A percentile compares a stretch with the other conserved stretches of the same genome.
Conservation (phyloP, 208 protist species). For the Leishmania tropica region DNA sequence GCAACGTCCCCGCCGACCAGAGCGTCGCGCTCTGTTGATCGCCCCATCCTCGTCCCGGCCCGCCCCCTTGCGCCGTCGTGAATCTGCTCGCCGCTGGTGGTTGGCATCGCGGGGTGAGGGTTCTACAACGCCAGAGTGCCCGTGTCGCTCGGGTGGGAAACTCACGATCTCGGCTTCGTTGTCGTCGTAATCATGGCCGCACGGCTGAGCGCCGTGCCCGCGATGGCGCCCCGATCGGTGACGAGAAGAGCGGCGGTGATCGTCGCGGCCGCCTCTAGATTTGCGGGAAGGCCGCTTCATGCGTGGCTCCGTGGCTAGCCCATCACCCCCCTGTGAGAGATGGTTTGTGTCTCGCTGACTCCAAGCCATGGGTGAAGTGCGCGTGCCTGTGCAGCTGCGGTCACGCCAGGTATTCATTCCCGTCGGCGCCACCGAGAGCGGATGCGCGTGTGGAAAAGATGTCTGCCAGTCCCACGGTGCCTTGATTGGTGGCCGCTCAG, state of each 20-base stretch:
- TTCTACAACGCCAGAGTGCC: not conserved
- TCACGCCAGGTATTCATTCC: not conserved
- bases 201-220: not conserved
- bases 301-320: not conserved
- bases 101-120: not conserved
- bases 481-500: not conserved
- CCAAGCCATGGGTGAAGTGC: conserved; percentile 4
- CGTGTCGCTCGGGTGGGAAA: not conserved
- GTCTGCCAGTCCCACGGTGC: not conserved
- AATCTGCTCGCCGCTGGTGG: conserved; percentile 1
- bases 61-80: not conserved
- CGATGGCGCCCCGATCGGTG: not conserved
- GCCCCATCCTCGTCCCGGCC: not conserved
- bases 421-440: not conserved
- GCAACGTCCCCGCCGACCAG: not conserved
- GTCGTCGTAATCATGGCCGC: conserved; percentile 3
- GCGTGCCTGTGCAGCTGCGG: not conserved
- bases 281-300: conserved; percentile 11
- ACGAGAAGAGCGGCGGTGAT: conserved; percentile 3
- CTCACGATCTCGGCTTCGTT: not conserved
- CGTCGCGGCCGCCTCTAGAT: not conserved
- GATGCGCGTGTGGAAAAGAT: not conserved
- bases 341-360: not conserved
- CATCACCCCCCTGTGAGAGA: conserved; percentile 4
- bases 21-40: not conserved